Percentiles rank a stretch among this genome's conserved stretches.
Evolutionary conservation across 1,284 basidiomycete genomes (phyloP).

Genomic region (Omphalotus olearius): DNA sequence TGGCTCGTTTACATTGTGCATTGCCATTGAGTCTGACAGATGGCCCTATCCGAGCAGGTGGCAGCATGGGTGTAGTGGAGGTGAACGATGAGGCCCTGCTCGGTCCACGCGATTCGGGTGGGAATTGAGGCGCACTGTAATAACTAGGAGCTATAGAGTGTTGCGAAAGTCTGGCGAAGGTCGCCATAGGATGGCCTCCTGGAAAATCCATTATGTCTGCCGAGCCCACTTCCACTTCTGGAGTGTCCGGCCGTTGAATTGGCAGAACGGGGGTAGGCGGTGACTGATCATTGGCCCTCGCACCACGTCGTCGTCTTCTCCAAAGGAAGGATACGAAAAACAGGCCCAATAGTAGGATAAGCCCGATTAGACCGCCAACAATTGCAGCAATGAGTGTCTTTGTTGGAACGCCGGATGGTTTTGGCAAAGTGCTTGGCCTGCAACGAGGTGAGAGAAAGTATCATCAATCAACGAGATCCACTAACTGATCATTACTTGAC

Average conservation of each 20-base stretch:
- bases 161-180: conserved; percentile 1
- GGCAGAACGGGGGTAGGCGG: conserved; percentile 30
- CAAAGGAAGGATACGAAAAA: conserved; percentile 27
- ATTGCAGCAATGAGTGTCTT: conserved; percentile 25
- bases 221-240: conserved; percentile 25
- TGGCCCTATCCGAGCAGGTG: conserved; percentile 3
- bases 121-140: conserved; percentile 21
- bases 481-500: no score
- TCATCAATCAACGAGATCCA: no score
- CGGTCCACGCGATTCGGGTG: conserved; percentile 5
- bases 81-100: conserved; percentile 5
- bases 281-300: conserved; percentile 14
- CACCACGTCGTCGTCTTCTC: conserved; percentile 19
- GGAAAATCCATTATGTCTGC: conserved; percentile 12
- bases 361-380: conserved; percentile 25
- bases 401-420: not conserved
- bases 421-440: not conserved
- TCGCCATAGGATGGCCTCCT: conserved; percentile 7
- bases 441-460: no score
- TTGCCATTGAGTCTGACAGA: not conserved
- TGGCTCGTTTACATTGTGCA: not conserved
- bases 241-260: conserved; percentile 34
- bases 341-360: conserved; percentile 23
- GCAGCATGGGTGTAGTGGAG: conserved; percentile 22
- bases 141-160: conserved; percentile 32